Evolutionary conservation across 306 rosid genomes (phyloP).

Genomic region (Cucurbita ficifolia): DNA sequence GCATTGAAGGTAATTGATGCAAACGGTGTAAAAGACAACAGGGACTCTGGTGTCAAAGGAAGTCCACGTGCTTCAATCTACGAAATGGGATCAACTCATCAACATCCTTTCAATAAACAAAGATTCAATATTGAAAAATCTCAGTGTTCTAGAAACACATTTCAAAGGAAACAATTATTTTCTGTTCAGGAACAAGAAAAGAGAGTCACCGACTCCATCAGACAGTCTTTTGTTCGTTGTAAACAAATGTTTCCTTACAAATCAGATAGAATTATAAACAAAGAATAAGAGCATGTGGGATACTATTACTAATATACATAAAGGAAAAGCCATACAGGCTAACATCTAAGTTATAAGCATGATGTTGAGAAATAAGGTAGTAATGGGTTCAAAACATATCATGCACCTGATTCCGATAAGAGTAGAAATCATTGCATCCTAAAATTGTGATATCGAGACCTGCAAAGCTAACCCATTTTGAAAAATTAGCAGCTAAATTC

Average conservation of each 20-base stretch:
- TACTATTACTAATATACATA: neutral
- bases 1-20: conserved; percentile 67
- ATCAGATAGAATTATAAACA: neutral
- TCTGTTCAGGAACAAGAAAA: neutral
- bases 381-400: neutral
- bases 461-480: conserved; percentile 27
- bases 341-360: neutral
- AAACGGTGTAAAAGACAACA: conserved; percentile 69
- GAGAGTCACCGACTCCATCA: neutral
- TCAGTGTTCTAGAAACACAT: neutral
- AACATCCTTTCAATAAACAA: neutral
- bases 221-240: neutral
- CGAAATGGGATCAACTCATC: conserved; percentile 9
- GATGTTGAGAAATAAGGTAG: neutral
- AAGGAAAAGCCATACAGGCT: neutral
- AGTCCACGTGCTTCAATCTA: conserved; percentile 82
- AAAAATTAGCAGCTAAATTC: conserved; percentile 10
- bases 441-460: conserved; percentile 85
- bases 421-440: conserved; percentile 84
- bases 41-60: conserved; percentile 67
- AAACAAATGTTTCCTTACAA: neutral
- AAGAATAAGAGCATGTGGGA: neutral
- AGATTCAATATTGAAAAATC: neutral
- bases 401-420: conserved; percentile 68
- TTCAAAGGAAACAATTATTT: neutral